Evolutionary conservation across 1,284 basidiomycete genomes (phyloP), one percentile per base, ranked within the genome.

Genomic region (Singerocomus inundabilis): DNA sequence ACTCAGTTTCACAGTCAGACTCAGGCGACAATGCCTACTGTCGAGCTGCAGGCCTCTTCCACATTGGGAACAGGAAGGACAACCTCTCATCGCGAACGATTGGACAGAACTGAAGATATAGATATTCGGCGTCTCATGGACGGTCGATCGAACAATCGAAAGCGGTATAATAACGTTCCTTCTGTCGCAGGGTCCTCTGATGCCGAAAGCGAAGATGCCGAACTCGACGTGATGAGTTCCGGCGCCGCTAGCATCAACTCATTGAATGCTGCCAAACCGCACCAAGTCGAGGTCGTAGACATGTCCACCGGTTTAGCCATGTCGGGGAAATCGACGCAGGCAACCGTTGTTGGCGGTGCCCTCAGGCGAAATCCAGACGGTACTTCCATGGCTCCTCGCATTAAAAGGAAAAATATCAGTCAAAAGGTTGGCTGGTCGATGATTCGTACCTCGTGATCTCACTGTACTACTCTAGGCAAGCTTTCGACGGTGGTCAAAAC

Each of bases 21-120:
- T 33, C 90, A 93, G 71, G 80, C 84, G 2, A 74, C 84, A 39
- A 69, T 85, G 41, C 75, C 84, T 15, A 72, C 77, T 30, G 61
- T 84, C 24, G 70, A 76, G 34, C 72, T 93, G 13, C 83, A 88
- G 49, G 85, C 89, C 0, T 91, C 91, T 15, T 79, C 91, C 10
- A 87, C 84, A 2, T 78, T 93, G 44, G 91, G 91, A 12, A 85
- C 89, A 1, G 84, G 87, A 13, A 83, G 76, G 58, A 61, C 69
- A 3, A 65, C 67, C 7, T 85, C 86, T 2, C 79, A 86, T 59
- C 75, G 78, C 45, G 80, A 85, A 46, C 76, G 72, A 15, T 62
- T 81, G 21, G 82, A 83, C 30, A 77, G 73, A 52, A 60, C 69
- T 12, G 88, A 91, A 62, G 80, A 88, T 57, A 73, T 77, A 48